Evolutionary conservation across 352 stramenopile species (phyloP).

Genomic region (Phytophthora brassicae): DNA sequence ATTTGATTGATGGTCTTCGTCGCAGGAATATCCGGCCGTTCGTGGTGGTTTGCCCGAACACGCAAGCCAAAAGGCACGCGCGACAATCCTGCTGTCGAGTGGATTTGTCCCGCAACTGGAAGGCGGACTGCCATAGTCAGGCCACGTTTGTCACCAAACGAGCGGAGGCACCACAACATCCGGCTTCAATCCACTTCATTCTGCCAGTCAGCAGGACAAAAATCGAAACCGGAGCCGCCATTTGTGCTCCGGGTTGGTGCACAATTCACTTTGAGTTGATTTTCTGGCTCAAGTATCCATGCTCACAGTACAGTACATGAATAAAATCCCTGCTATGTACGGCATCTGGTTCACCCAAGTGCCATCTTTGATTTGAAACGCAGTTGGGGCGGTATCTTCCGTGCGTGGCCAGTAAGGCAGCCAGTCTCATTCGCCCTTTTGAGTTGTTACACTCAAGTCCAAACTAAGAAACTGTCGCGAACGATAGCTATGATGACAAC

Average conservation of each 20-base stretch:
- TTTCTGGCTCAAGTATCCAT: conserved; percentile 22
- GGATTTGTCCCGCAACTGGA: conserved; percentile 13
- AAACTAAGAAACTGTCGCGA: too few species aligned
- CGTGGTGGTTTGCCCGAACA: too few species aligned
- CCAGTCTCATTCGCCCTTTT: conserved; percentile 29
- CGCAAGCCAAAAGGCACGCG: too few species aligned
- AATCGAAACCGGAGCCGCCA: conserved; percentile 10
- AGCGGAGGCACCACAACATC: too few species aligned
- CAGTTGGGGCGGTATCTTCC: conserved; percentile 23
- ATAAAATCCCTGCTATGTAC: conserved; percentile 1
- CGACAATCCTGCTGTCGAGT: conserved; percentile 12
- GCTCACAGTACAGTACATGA: neutral
- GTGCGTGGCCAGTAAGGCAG: conserved; percentile 5
- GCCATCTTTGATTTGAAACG: conserved; percentile 26
- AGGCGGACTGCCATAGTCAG: too few species aligned
- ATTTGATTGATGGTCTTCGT: too few species aligned
- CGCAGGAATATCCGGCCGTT: too few species aligned
- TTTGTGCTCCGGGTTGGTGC: conserved; percentile 4
- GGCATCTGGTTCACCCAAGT: conserved; percentile 23
- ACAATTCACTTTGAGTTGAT: conserved; percentile 4
- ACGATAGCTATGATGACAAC: conserved; percentile 20
- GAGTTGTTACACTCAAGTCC: neutral
- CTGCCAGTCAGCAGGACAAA: too few species aligned
- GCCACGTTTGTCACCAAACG: too few species aligned
- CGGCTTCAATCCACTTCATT: too few species aligned